Base-by-base conservation (phyloP, 2,329 filamentous ascomycete species). In the Penicillium sp. region DNA sequence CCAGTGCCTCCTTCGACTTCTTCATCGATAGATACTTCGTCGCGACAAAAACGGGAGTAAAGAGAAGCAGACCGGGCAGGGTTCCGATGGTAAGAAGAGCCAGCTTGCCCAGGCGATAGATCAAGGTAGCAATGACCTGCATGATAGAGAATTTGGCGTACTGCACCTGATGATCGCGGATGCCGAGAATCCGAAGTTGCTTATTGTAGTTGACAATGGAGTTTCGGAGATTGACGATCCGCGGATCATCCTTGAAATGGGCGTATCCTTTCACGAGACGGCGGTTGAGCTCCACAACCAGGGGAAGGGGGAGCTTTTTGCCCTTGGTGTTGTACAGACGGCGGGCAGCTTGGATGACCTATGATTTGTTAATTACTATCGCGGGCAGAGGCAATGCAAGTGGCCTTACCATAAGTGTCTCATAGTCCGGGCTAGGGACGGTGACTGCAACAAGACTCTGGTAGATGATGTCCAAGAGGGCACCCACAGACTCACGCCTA, bases 241-340 rank as follows among this genome's bases (percentile, higher is more conserved):
- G 84, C 49, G 86, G 86, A 63, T 97, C 90, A 54, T 95, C 84
- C 74, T 95, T 95, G 78, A 92, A 96, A 48, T 87, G 85, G 47
- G 88, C 88, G 66, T 96, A 98, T 24, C 92, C 92, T 69, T 92
- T 86, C 49, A 95, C 87, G 5, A 98, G 80, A 31, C 92, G 84
- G 44, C 92, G 82, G 72, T 97, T 97, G 44, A 98, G 81, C 73
- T 98, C 93, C 28, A 97, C 88, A 8, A 97, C 88, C 65, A 92
- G 87, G 0, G 92, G 89, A 20, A 97, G 79, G 6, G 92, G 92
- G 32, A 97, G 79, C 70, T 95, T 95, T 75, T 92, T 95, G 61
- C 90, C 89, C 43, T 89, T 93, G 9, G 90, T 88, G 65, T 95
- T 96, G 74, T 98, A 98, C 25, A 98, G 78, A 43, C 93, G 83